Evolutionary conservation across 1,284 basidiomycete species (phyloP), one percentile per base, ranked within the genome.

Genomic region (Apiotrichum porosum): DNA sequence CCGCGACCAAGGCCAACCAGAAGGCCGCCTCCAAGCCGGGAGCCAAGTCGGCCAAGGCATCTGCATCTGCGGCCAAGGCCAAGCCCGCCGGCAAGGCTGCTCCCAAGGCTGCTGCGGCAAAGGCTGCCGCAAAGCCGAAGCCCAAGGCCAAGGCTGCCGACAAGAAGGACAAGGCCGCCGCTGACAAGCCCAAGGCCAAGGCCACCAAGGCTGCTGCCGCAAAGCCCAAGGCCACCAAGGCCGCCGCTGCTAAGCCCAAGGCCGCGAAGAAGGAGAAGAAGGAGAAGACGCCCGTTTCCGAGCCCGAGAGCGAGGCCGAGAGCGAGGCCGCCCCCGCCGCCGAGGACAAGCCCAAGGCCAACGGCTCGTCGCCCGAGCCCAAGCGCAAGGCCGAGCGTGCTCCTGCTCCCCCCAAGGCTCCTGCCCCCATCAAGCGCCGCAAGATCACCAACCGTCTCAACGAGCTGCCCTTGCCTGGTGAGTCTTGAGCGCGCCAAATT

Each of bases 381-480:
- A 42, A 37, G 23, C 43, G 45, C 32, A 43, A 51, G 36, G 35
- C 33, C 12, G 26, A 28, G 26, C 26, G 8, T 28, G 26, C 26
- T 28, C 26, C 26, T 12, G 8, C 26, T 6, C 6, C 6, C 8
- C 26, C 26, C 26, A 28, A 28, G 26, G 12, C 6, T 6, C 8
- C 12, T 12, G 44, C 22, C 8, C 36, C 30, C 21, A 18, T 43
- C 22, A 47, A 51, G 46, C 46, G 49, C 19, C 52, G 52, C 37
- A 54, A 61, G 18, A 44, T 43, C 8, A 40, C 37, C 3, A 44
- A 51, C 47, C 57, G 18, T 18, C 37, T 59, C n/a, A 68, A 68
- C 37, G 18, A 42, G 18, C 49, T 72, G 13, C 61, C 66, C 30
- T 53, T 58, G 6, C 62, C 68, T 30, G 24, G 65, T 66, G 19